These are phyloP conservation scores for Rubia yunnanensis DNA, from an alignment of 257 asterid species.

Conservation along the genomic window DNA sequence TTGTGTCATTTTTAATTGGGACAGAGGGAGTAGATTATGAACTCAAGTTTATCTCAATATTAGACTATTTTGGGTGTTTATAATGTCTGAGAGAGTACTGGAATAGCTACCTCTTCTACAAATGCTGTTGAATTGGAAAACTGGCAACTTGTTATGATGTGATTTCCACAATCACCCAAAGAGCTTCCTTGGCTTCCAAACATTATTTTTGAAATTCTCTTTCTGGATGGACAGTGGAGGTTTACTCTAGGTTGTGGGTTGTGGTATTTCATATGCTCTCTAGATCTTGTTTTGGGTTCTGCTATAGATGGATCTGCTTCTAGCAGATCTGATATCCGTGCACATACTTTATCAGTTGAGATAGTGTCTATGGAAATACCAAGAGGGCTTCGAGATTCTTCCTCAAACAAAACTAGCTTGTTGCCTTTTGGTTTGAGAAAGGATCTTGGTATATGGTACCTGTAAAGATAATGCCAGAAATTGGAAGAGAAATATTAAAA, in stretches of 20 bases:
- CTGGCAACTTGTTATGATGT: constrained; percentile 44
- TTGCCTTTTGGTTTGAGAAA: constrained; percentile 55
- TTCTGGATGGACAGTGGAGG: constrained; percentile 33
- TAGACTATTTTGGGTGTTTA: background rate
- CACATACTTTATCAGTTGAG: constrained; percentile 42
- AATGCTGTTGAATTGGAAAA: constrained; percentile 35
- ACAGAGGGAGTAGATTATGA: too few relatives aligned
- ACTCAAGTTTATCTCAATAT: background rate
- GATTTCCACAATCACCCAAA: constrained; percentile 37
- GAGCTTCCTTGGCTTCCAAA: constrained; percentile 5
- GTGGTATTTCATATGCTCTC: background rate
- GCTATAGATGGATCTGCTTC: constrained; percentile 18
- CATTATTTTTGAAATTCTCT: background rate
- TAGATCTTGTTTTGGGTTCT: constrained; percentile 2
- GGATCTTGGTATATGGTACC: constrained; percentile 85
- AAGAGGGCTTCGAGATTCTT: constrained; percentile 69
- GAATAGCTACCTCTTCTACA: constrained; percentile 38
- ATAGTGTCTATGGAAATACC: constrained; percentile 50
- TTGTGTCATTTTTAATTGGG: too few relatives aligned
- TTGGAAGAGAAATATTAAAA: background rate
- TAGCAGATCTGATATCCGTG: constrained; percentile 25
- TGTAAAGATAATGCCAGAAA: constrained; percentile 15
- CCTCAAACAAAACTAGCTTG: constrained; percentile 62
- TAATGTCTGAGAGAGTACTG: background rate
- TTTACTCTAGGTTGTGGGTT: constrained; percentile 16